Evolutionary conservation across 306 rosid species (phyloP).

Genomic region (Alnus glutinosa): DNA sequence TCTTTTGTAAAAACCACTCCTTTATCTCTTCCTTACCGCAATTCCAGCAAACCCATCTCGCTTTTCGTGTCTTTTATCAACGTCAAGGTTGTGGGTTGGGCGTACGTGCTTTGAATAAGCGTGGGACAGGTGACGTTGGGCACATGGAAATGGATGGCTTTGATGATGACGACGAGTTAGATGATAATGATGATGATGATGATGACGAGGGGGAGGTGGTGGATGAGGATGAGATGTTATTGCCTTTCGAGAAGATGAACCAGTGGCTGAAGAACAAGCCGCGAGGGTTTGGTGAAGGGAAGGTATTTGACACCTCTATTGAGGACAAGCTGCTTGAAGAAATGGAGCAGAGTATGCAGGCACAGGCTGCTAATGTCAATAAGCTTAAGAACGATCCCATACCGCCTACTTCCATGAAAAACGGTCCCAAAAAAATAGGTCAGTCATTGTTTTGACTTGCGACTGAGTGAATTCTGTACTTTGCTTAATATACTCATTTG

Average conservation of each 20-base stretch:
- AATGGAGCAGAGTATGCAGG: constrained; percentile 51
- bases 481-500: not conserved
- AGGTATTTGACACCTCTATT: constrained; percentile 68
- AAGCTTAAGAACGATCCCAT: constrained; percentile 48
- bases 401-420: constrained; percentile 20
- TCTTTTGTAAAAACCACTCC: constrained; percentile 10
- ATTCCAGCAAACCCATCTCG: constrained; percentile 25
- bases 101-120: constrained; percentile 25
- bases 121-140: constrained; percentile 20
- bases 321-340: constrained; percentile 88
- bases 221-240: constrained; percentile 40
- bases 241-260: constrained; percentile 58
- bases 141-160: constrained; percentile 27
- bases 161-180: constrained; percentile 22
- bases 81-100: constrained; percentile 17
- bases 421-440: constrained; percentile 48
- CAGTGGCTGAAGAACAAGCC: constrained; percentile 68
- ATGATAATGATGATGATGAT: constrained; percentile 19
- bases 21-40: constrained; percentile 24
- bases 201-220: constrained; percentile 27
- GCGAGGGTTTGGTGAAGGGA: constrained; percentile 77
- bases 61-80: constrained; percentile 13
- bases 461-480: not conserved
- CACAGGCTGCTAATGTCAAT: constrained; percentile 52
- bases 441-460: not conserved